Percentiles rank a stretch among this genome's conserved stretches.
Conservation (phyloP, 768 basidiomycete species). For the Xerocomellus intermedius region DNA sequence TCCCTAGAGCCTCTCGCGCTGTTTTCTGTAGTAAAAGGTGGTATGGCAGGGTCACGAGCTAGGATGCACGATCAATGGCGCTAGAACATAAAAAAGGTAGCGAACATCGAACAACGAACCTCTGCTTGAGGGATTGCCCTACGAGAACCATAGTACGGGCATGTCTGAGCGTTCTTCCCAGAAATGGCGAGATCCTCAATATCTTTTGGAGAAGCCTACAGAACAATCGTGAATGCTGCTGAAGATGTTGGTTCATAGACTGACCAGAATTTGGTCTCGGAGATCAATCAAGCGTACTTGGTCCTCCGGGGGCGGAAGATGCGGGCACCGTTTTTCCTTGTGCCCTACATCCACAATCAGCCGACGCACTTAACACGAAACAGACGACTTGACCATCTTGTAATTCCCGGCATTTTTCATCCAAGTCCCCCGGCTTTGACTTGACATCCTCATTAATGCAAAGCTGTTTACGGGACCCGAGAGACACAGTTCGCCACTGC, state of each 20-base stretch:
- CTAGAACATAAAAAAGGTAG: not conserved
- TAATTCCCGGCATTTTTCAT: slow-evolving; percentile 85
- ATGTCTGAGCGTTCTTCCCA: slow-evolving; percentile 68
- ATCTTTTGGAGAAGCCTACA: slow-evolving; percentile 83
- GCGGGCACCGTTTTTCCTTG: slow-evolving; percentile 68
- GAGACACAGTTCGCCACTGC: slow-evolving; percentile 65
- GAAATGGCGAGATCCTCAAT: slow-evolving; percentile 86
- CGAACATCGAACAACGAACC: slow-evolving; percentile 39
- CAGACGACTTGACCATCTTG: slow-evolving; percentile 50
- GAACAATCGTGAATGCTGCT: not conserved
- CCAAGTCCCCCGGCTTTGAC: slow-evolving; percentile 63
- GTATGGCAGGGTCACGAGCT: slow-evolving; percentile 94
- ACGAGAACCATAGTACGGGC: slow-evolving; percentile 92
- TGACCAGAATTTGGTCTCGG: slow-evolving; percentile 81
- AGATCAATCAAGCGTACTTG: slow-evolving; percentile 74
- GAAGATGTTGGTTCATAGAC: not conserved
- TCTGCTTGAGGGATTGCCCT: slow-evolving; percentile 88
- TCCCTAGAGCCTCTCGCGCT: slow-evolving; percentile 84
- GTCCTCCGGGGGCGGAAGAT: slow-evolving; percentile 70
- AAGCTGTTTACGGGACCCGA: slow-evolving; percentile 87
- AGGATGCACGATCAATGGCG: not conserved
- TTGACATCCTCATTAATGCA: slow-evolving; percentile 87
- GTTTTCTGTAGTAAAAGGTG: slow-evolving; percentile 83
- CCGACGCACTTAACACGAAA: not conserved
- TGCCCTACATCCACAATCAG: slow-evolving; percentile 43